Conservation (phyloP, 306 rosid species). For the Lotus japonicus region DNA sequence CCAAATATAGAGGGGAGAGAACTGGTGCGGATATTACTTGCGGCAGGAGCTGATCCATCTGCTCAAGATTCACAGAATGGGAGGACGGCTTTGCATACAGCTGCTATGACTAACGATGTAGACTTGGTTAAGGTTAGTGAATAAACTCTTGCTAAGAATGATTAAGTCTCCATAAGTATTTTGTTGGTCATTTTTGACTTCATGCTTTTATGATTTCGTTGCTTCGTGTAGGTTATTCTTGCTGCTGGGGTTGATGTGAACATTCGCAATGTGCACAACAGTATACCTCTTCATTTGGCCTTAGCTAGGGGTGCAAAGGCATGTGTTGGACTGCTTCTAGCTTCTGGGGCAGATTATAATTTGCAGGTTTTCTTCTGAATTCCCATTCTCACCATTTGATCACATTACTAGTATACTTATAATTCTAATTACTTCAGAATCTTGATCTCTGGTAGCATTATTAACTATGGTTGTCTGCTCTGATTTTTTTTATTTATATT, state of each 20-base stretch:
- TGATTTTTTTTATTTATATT: neutral
- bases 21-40: slow-evolving; percentile 80
- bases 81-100: slow-evolving; percentile 92
- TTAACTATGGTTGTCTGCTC: neutral
- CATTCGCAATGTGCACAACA: slow-evolving; percentile 83
- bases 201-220: slow-evolving; percentile 10
- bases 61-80: slow-evolving; percentile 88
- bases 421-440: neutral
- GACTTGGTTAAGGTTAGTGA: slow-evolving; percentile 74
- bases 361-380: slow-evolving; percentile 61
- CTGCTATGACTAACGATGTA: slow-evolving; percentile 84
- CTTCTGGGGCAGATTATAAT: slow-evolving; percentile 85
- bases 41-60: slow-evolving; percentile 88
- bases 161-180: slow-evolving; percentile 6
- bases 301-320: slow-evolving; percentile 96
- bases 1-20: slow-evolving; percentile 77
- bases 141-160: slow-evolving; percentile 14
- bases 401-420: neutral
- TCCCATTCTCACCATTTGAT: neutral
- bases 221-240: slow-evolving; percentile 69
- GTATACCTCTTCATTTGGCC: slow-evolving; percentile 93
- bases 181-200: neutral
- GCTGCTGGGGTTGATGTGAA: slow-evolving; percentile 90
- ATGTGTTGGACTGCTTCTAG: slow-evolving; percentile 83
- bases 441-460: neutral